Base-by-base conservation (phyloP, 148 eudicot species). In the Cornus kousa region DNA sequence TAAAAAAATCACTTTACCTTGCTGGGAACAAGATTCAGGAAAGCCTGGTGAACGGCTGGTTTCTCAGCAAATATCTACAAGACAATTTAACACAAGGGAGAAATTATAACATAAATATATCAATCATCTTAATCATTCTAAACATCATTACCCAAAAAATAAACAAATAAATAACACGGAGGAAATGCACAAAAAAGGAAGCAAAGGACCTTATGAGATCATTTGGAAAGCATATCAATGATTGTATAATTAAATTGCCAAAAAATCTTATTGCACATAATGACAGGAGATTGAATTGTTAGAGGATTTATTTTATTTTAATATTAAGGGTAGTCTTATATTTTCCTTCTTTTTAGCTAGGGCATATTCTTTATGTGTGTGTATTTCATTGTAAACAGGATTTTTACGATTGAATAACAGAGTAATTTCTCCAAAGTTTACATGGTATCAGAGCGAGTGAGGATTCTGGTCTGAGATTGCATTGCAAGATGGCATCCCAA, bases 1-100 rank as follows among this genome's bases (percentile, higher is more conserved):
- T n/a, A 33, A 59, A 48, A 28, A 57, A 68, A 65, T 39, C 32
- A 71, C n/a, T 31, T 79, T 83, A 93, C 99, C 98, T 89, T 96
- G 37, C 70, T 82, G 48, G 98, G 97, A 70, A 96, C 99, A 84
- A 92, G 83, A 48, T 83, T 93, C 86, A 96, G 77, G 79, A 89
- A 93, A 68, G 98, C 98, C 76, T 86, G 91, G 84, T 95, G 98
- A 80, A 96, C 99, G 24, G 97, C 99, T 70, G 99, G 99, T 80
- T 93, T 96, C 88, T 96, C 99, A 80, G 99, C 99, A 90, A 96
- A 96, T 75, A 96, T 96, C 99, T 96, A 7, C 2, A 53, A 20
- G 12, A 68, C 24, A 10, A 3, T n/a, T 24, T 53, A 72, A 40
- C 55, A 73, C 46, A 65, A 9, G 76, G 65, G 40, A 37, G 23